phyloP scores from a whole-genome alignment of 1,284 basidiomycete genomes.

The Gymnopus androsaceus region DNA sequence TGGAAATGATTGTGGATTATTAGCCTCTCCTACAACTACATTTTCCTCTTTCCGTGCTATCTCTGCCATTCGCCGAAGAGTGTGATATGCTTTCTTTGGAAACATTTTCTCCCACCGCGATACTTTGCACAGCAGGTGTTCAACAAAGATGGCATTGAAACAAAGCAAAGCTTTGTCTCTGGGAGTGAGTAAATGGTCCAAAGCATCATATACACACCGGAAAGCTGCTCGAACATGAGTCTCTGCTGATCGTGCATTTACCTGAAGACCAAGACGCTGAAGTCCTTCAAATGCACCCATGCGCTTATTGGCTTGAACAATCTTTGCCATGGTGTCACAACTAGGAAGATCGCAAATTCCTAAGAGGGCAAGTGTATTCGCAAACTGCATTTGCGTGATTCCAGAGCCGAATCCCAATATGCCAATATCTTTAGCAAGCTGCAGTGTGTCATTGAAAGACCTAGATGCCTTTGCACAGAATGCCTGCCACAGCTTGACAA shows the following conservation, averaged over 20 bases:
- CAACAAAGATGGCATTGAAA: conserved; percentile 15
- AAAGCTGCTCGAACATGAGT: not conserved
- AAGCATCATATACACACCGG: not conserved
- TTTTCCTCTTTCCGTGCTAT: too few species aligned
- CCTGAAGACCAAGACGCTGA: not conserved
- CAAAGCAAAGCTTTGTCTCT: conserved; percentile 4
- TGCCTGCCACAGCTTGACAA: not conserved
- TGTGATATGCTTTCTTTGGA: not conserved
- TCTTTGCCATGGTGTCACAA: not conserved
- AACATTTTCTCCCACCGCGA: conserved; percentile 13
- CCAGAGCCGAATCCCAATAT: conserved; percentile 13
- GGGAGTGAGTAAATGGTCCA: conserved; percentile 1
- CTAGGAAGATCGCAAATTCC: conserved; percentile 3
- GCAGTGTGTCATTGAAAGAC: not conserved
- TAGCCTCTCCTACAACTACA: too few species aligned
- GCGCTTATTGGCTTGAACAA: not conserved
- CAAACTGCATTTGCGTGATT: conserved; percentile 17
- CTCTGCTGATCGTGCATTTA: not conserved
- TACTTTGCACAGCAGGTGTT: conserved; percentile 20
- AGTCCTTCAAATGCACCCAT: conserved; percentile 7
- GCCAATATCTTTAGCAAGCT: not conserved
- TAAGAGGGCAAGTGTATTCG: conserved; percentile 11
- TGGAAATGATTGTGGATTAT: too few species aligned
- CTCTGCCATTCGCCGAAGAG: too few species aligned
- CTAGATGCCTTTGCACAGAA: not conserved